Evolutionary conservation across 345 rosid genomes (phyloP).

Genomic region (Eucalyptus victrix): DNA sequence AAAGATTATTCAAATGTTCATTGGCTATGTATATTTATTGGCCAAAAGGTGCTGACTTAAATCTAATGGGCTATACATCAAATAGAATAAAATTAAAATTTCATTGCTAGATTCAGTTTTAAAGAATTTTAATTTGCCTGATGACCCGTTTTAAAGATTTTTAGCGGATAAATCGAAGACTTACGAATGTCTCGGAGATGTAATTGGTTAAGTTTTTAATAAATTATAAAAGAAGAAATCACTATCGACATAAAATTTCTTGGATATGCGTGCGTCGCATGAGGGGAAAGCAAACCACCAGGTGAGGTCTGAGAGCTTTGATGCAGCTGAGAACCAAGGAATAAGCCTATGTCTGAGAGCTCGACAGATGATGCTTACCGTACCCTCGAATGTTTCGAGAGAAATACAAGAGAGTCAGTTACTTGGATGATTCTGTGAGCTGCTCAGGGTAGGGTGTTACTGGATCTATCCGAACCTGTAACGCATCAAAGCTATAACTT

Average conservation of each 20-base stretch:
- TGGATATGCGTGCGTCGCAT: neutral
- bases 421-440: neutral
- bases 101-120: neutral
- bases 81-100: neutral
- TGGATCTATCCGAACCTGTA: neutral
- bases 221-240: neutral
- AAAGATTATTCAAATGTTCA: neutral
- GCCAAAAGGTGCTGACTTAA: neutral
- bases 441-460: neutral
- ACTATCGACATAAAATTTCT: neutral
- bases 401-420: neutral
- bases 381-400: neutral
- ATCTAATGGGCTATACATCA: neutral
- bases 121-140: neutral
- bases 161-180: neutral
- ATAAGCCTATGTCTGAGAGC: too few species aligned
- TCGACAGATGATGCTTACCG: neutral
- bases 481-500: neutral
- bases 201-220: neutral
- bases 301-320: neutral
- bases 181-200: neutral
- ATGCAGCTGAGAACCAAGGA: neutral
- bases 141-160: neutral
- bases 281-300: neutral
- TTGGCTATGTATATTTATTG: neutral